Conservation (phyloP, 2,329 filamentous ascomycete species). For the Microcyclospora tardicrescens region DNA sequence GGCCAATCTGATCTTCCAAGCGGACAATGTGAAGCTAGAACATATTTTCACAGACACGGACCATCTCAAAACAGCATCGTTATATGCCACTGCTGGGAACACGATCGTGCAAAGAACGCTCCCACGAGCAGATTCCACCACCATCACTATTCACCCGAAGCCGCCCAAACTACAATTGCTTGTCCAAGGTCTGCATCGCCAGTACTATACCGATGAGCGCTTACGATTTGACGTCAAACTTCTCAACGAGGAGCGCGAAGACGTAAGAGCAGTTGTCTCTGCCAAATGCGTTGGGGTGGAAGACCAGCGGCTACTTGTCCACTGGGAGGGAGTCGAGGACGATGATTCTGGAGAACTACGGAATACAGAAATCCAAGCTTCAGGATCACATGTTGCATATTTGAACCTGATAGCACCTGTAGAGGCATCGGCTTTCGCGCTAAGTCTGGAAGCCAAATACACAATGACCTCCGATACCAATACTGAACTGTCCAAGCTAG, state of each 20-base stretch:
- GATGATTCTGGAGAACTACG: slow-evolving; percentile 3
- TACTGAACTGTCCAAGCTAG: slow-evolving; percentile 65
- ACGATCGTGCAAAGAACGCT: slow-evolving; percentile 8
- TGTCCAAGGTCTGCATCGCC: slow-evolving; percentile 47
- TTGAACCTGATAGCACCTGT: slow-evolving; percentile 25
- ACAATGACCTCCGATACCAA: slow-evolving; percentile 65
- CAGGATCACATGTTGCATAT: slow-evolving; percentile 5
- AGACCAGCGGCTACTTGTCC: slow-evolving; percentile 6
- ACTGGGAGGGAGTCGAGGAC: slow-evolving; percentile 21
- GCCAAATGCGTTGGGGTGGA: slow-evolving; percentile 5
- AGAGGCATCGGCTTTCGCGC: slow-evolving; percentile 45
- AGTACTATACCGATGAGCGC: slow-evolving; percentile 76
- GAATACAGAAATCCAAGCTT: slow-evolving; percentile 4
- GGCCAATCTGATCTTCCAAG: slow-evolving; percentile 50
- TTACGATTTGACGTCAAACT: slow-evolving; percentile 58
- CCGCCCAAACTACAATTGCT: slow-evolving; percentile 81
- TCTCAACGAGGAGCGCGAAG: slow-evolving; percentile 70
- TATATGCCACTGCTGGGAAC: slow-evolving; percentile 7
- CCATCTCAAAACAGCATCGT: background rate
- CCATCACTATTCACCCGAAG: slow-evolving; percentile 66
- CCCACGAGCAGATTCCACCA: slow-evolving; percentile 35
- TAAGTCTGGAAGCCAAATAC: slow-evolving; percentile 65
- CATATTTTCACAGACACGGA: slow-evolving; percentile 43
- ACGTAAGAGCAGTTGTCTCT: slow-evolving; percentile 55
- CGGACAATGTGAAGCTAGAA: slow-evolving; percentile 52